Conservation (phyloP, 2,329 filamentous ascomycete genomes). For the Penicillium sp. region DNA sequence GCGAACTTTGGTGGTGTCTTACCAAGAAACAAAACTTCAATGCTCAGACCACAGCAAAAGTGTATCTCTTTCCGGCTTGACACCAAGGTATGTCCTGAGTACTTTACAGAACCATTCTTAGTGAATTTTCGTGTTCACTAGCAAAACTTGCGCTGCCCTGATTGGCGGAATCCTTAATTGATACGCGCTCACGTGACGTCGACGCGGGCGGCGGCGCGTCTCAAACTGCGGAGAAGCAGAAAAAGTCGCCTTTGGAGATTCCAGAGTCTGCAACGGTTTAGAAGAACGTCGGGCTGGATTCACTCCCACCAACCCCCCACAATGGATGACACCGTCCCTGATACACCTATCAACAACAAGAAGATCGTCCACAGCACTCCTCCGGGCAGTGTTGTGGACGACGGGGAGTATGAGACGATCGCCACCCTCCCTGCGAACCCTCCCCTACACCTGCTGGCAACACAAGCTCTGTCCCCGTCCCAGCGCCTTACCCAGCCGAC, state of each 20-base stretch:
- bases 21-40: background rate
- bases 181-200: constrained; percentile 29
- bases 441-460: constrained; percentile 31
- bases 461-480: constrained; percentile 47
- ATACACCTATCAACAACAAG: constrained; percentile 46
- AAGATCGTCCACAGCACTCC: constrained; percentile 36
- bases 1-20: background rate
- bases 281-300: background rate
- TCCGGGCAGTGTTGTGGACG: constrained; percentile 19
- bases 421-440: constrained; percentile 51
- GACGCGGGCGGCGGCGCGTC: constrained; percentile 29
- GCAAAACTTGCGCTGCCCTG: background rate
- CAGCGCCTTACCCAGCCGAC: constrained; percentile 65
- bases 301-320: background rate
- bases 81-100: background rate
- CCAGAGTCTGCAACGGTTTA: background rate
- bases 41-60: background rate
- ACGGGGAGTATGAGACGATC: constrained; percentile 53
- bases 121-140: background rate
- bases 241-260: constrained; percentile 17
- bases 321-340: constrained; percentile 48
- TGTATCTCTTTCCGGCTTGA: background rate
- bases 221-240: constrained; percentile 24
- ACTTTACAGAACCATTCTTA: background rate
- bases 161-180: constrained; percentile 24